A percentile compares a stretch with the other conserved stretches of the same genome.
These are phyloP conservation scores for Phytophthora ramorum DNA, from an alignment of 352 stramenopile species.

Conservation along the genomic window DNA sequence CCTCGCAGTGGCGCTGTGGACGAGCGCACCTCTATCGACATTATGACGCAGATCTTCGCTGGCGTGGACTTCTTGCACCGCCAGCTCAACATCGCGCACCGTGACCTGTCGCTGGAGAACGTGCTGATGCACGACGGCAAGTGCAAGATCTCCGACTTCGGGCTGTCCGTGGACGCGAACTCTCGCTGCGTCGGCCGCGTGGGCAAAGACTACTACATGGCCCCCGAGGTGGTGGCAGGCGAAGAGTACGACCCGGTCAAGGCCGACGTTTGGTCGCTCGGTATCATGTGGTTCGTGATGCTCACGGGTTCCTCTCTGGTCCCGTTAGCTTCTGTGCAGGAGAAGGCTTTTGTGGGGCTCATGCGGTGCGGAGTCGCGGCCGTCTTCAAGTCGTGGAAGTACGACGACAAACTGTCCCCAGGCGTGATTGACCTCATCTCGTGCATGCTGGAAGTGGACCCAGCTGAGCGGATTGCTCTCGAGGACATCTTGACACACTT, in stretches of 20 bases:
- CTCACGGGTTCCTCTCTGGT: neutral
- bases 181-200: neutral
- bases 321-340: neutral
- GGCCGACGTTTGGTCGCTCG: neutral
- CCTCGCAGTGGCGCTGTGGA: neutral
- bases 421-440: too few relatives aligned
- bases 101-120: slow-evolving; percentile 1
- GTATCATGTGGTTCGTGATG: slow-evolving; percentile 4
- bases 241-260: neutral
- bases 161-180: neutral
- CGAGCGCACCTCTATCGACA: neutral
- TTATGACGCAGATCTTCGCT: neutral
- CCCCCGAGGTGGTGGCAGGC: neutral
- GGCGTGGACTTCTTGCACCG: neutral
- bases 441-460: too few relatives aligned
- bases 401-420: too few relatives aligned
- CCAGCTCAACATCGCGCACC: neutral
- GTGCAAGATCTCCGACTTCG: slow-evolving; percentile 1
- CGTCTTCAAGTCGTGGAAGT: too few relatives aligned
- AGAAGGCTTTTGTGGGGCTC: too few relatives aligned
- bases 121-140: neutral
- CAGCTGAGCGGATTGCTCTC: too few relatives aligned
- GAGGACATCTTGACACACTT: too few relatives aligned
- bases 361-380: too few relatives aligned
- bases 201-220: slow-evolving; percentile 2